Percentiles rank a stretch among this genome's conserved stretches.
These are phyloP conservation scores for Metarhizium robertsii DNA, from an alignment of 2,329 filamentous ascomycete genomes.

Conservation along the genomic window DNA sequence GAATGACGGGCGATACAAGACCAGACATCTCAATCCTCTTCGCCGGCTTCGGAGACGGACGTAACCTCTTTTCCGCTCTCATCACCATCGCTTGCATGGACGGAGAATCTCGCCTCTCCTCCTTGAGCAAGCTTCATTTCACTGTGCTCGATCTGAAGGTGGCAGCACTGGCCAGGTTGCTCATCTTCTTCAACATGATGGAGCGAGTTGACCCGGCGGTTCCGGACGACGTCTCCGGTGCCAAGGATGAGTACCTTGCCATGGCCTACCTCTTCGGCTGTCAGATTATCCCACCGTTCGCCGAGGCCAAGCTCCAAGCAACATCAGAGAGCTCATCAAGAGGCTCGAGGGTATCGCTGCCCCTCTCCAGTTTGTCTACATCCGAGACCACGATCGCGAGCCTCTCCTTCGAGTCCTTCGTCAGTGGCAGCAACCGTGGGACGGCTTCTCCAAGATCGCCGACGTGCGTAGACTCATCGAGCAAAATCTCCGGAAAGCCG, in stretches of 20 bases:
- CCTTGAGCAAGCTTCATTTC: conserved; percentile 10
- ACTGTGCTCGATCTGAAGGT: conserved; percentile 15
- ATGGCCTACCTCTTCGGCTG: conserved; percentile 13
- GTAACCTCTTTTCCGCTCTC: conserved; percentile 13
- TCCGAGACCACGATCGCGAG: background rate
- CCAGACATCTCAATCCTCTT: conserved; percentile 12
- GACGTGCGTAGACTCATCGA: background rate
- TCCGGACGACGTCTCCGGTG: background rate
- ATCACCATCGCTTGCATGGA: background rate
- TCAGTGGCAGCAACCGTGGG: conserved; percentile 5
- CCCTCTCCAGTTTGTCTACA: background rate
- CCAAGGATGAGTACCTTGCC: conserved; percentile 7
- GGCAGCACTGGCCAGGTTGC: conserved; percentile 13
- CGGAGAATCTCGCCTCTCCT: background rate
- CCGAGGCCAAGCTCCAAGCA: conserved; percentile 9
- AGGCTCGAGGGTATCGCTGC: conserved; percentile 7
- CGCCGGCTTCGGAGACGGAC: conserved; percentile 15
- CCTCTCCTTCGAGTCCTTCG: conserved; percentile 6
- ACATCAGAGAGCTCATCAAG: conserved; percentile 10
- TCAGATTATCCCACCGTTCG: conserved; percentile 12
- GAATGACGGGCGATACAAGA: background rate
- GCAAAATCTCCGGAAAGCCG: background rate
- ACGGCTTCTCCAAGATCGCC: background rate
- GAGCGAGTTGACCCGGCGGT: background rate
- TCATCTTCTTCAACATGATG: conserved; percentile 13